Evolutionary conservation across 2,329 filamentous ascomycete species (phyloP), one percentile per base, ranked within the genome.

Genomic region (Coleophoma cylindrospora): DNA sequence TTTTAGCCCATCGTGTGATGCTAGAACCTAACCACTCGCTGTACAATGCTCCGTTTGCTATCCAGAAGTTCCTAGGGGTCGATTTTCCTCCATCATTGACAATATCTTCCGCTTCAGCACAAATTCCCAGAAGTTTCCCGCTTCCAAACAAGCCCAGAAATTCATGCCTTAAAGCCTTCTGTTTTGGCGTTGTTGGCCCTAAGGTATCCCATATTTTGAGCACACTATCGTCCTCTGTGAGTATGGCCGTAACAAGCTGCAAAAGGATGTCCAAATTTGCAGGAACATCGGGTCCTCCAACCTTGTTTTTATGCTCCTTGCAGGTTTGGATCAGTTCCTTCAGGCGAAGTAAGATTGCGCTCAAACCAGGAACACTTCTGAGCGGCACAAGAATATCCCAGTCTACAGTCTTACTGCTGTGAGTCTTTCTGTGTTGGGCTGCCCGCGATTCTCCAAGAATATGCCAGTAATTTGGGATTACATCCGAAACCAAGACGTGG

Each of bases 381-480:
- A 99, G 70, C 61, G 84, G 89, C 52, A 69, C 66, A 1, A 88
- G 58, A 14, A 97, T 69, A 32, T 13, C 45, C 45, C 50, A 32
- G 34, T 33, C 34, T 40, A 13, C 43, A 21, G 58, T 60, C 57
- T 66, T 58, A 45, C 51, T 58, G 17, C 10, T 27, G 56, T 6
- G 27, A 51, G 22, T 7, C 1, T 55, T 53, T 3, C 19, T 55
- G 34, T 3, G 58, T 52, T 27, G 64, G 32, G 3, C 63, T 65
- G 62, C 53, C 34, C 44, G 10, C n/a, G 69, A 70, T 50, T 79
- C 76, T 36, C 73, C 69, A 14, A 92, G 63, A 9, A 81, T 61
- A 3, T 74, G 64, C 92, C 94, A 97, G 68, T 92, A 95, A 63
- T 91, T 88, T 1, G 89, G 87, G 8, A 90, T 73, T 22, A 87